Evolutionary conservation across 2,329 filamentous ascomycete genomes (phyloP), one percentile per base, ranked within the genome.

Genomic region (Xylaria multiplex): DNA sequence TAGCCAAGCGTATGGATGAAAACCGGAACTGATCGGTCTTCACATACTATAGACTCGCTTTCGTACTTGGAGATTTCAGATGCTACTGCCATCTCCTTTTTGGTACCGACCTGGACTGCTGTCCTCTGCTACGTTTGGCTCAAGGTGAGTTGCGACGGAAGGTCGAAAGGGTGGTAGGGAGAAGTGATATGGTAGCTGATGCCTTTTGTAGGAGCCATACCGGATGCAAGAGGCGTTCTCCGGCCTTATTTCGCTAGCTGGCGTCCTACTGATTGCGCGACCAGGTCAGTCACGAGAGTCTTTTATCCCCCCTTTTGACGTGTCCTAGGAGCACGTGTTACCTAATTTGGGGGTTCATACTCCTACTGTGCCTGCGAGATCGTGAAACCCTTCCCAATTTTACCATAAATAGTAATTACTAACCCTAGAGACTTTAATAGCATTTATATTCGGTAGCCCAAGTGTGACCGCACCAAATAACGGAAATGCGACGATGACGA

Each of bases 51-150:
- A 80, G 78, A 82, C 37, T 79, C 79, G 0, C 75, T 81, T 0
- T 83, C 90, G 27, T 94, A 93, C 69, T 85, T 96, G 0, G 90
- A 91, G 1, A 83, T 96, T 1, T 88, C 91, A 1, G 92, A 96
- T 74, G 90, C 92, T 1, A 93, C 90, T 0, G 91, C 94, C 27
- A 89, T 96, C 40, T 93, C 90, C 6, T 96, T 95, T 76, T 83
- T 96, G 2, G 86, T 91, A 0, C 92, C 92, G 0, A 90, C 90
- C 7, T 81, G 93, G 9, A 88, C 90, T 7, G 91, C 80, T 1
- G 77, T 81, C 84, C 77, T 93, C 85, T 85, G 89, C 82, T 71
- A 93, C 87, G 76, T 92, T 83, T 50, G 72, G 67, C 62, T 78
- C 7, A 71, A 61, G 62, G 76, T 77, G 65, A 62, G 73, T 69